Percentiles rank a stretch among this genome's conserved stretches.
Evolutionary conservation across 2,329 filamentous ascomycete genomes (phyloP).

Genomic region (Anisogramma anomala): DNA sequence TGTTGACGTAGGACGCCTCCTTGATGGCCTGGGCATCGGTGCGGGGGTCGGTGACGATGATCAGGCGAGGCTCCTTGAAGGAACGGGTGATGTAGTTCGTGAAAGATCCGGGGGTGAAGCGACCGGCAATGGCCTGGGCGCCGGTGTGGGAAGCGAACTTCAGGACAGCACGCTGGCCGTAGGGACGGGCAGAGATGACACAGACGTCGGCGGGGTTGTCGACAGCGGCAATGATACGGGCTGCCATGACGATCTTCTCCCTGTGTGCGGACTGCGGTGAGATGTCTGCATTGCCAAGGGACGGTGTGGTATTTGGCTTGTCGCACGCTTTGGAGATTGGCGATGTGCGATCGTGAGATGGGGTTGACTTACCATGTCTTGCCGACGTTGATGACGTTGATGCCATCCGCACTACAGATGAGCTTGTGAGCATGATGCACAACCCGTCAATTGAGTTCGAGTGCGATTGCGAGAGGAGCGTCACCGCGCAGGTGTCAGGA

Average conservation of each 20-base stretch:
- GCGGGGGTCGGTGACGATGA: constrained; percentile 98
- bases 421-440: constrained; percentile 3
- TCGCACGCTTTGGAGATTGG: not conserved
- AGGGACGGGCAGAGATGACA: constrained; percentile 98
- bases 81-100: constrained; percentile 99
- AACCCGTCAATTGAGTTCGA: not conserved
- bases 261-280: constrained; percentile 33
- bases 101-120: constrained; percentile 99
- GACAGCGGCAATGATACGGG: constrained; percentile 95
- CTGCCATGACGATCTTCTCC: constrained; percentile 99
- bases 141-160: constrained; percentile 99
- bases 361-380: constrained; percentile 80
- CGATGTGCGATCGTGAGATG: constrained; percentile 1
- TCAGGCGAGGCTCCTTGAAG: constrained; percentile 99
- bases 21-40: constrained; percentile 99
- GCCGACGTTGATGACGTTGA: constrained; percentile 99
- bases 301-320: not conserved
- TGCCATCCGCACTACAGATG: constrained; percentile 77
- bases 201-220: constrained; percentile 99
- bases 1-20: constrained; percentile 99
- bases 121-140: constrained; percentile 94
- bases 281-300: not conserved
- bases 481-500: too few relatives aligned
- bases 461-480: too few relatives aligned
- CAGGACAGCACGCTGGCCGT: constrained; percentile 97